Evolutionary conservation across 768 basidiomycete species (phyloP).

Genomic region (Albatrellus ellisii): DNA sequence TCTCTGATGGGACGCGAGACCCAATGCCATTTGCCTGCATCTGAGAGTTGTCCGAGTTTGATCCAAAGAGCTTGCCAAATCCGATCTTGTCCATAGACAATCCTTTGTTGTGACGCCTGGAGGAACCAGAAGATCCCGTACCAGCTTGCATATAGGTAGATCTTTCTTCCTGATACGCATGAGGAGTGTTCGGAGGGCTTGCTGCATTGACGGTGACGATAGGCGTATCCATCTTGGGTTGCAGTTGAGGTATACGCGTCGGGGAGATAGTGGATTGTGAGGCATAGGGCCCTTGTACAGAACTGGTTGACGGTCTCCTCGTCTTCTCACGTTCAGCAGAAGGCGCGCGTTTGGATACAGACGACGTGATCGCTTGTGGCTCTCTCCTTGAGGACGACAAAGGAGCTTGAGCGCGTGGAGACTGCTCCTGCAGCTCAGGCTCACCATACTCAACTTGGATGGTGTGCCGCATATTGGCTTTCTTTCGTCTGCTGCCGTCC

Average conservation of each 20-base stretch:
- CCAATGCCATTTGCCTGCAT: conserved; percentile 23
- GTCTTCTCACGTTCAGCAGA: conserved; percentile 5
- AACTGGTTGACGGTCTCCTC: conserved; percentile 4
- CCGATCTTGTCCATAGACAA: conserved; percentile 73
- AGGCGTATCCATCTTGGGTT: conserved; percentile 14
- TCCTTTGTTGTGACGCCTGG: conserved; percentile 46
- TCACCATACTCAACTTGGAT: conserved; percentile 95
- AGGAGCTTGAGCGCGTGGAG: conserved; percentile 3
- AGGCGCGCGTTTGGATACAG: background rate
- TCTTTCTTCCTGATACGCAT: conserved; percentile 14
- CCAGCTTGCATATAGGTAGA: conserved; percentile 10
- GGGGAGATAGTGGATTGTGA: conserved; percentile 6
- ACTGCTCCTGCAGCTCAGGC: conserved; percentile 20
- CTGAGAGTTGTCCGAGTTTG: conserved; percentile 15
- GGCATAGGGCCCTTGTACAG: conserved; percentile 5
- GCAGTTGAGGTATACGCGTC: background rate
- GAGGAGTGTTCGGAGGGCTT: conserved; percentile 18
- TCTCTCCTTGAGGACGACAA: background rate
- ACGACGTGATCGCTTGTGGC: too few species aligned
- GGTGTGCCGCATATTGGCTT: conserved; percentile 65
- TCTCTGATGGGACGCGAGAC: conserved; percentile 27
- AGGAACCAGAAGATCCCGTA: conserved; percentile 22
- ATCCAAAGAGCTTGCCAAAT: conserved; percentile 59
- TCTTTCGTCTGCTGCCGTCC: conserved; percentile 33
- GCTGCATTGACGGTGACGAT: conserved; percentile 22